Evolutionary conservation across 2,329 filamentous ascomycete genomes (phyloP).

Genomic region (Colletotrichum tabaci): DNA sequence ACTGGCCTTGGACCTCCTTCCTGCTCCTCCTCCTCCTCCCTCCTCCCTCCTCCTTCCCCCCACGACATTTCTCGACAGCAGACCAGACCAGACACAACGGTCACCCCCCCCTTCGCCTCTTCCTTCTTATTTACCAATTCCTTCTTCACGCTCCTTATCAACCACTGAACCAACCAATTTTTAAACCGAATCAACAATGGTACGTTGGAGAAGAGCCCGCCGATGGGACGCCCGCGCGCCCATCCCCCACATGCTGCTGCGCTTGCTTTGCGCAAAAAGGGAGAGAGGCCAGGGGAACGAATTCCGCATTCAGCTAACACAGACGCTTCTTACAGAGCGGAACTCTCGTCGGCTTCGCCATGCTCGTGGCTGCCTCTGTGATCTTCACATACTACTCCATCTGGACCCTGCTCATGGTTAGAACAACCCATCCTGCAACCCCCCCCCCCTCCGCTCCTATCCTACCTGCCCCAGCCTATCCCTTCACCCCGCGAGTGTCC

Average conservation of each 20-base stretch:
- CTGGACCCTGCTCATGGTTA: conserved; percentile 97
- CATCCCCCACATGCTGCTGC: conserved; percentile 16
- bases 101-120: background rate
- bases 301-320: conserved; percentile 19
- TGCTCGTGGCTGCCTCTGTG: conserved; percentile 76
- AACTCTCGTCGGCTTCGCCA: conserved; percentile 80
- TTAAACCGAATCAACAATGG: conserved; percentile 47
- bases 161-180: background rate
- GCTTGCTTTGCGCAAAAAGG: conserved; percentile 27
- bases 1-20: conserved; percentile 11
- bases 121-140: background rate
- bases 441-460: conserved; percentile 12
- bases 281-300: background rate
- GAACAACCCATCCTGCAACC: conserved; percentile 41
- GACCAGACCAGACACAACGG: background rate
- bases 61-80: conserved; percentile 2
- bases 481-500: conserved; percentile 9
- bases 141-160: conserved; percentile 35
- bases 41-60: background rate
- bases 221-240: background rate
- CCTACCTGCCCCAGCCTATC: background rate
- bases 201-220: conserved; percentile 39
- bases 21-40: conserved; percentile 3
- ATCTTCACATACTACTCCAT: conserved; percentile 91
- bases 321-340: conserved; percentile 77